Base-by-base conservation (phyloP, 1,284 basidiomycete species). In the Somion occarium region DNA sequence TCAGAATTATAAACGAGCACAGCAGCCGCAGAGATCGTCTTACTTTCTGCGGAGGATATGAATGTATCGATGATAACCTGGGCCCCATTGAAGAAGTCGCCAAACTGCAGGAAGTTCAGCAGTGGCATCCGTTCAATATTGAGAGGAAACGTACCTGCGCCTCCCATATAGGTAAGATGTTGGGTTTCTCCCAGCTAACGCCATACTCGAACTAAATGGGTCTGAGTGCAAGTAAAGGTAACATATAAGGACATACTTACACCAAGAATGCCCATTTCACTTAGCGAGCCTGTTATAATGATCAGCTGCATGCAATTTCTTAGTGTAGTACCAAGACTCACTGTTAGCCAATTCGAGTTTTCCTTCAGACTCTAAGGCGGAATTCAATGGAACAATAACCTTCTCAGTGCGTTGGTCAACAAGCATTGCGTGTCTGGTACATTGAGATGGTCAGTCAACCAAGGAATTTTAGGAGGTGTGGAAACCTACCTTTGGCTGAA, bases 81-180 rank as follows among this genome's bases (percentile, higher is more conserved):
- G 9, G 90, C 89, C 3, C 90, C 90, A 61, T 95, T 94, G 71
- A 89, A 86, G 69, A 95, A 95, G 65, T 94, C 92, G n/a, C 91
- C 91, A 61, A 90, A 90, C 82, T 85, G 53, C 18, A 25, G 43
- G 44, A 24, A 39, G 25, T 44, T 41, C 24, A 44, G 38, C 19
- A 34, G 45, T 54, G n/a, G 49, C 13, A n/a, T 37, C 38, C 38
- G 39, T 24, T 34, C 53, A 43, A 44, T 27, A 42, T 39, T 23
- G 20, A 22, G 3, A 27, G 27, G 15, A 44, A 12, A 55, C 68
- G 45, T 56, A 82, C 83, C 73, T 94, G 92, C 1, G 91, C 91
- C 66, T 96, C 92, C 92, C 92, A 94, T 41, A 95, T 90, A 0
- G 90, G 82, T 46, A 95, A 69, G 26, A 93, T 64, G 53, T 81